Evolutionary conservation across 169 alveolate species (phyloP), one percentile per base, ranked within the genome.

Genomic region (Theileria luwenshuni): DNA sequence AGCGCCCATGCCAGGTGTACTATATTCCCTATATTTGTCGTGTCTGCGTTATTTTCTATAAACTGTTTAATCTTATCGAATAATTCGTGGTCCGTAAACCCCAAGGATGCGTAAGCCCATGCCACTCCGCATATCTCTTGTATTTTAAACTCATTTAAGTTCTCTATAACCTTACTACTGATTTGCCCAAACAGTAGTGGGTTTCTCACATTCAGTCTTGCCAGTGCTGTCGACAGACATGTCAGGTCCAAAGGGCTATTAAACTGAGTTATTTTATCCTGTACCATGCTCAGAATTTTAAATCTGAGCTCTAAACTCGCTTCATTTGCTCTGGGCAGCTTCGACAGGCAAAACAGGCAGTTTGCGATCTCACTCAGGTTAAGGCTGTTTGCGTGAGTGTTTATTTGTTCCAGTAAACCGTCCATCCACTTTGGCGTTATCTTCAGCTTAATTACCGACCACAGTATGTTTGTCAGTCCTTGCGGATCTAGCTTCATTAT

Each of bases 1-100:
- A 81, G 56, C 43, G 89, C 77, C 89, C 89, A 81, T 13, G 80
- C 73, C 62, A 76, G 74, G 61, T 69, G 86, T 8, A 76, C 59
- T 0, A 79, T 61, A 45, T 79, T 76, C 32, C 73, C 65, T 19
- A 79, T 56, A 42, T 28, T 54, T 19, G 67, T 32, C 17, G 49
- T 51, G 35, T 52, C 58, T 19, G 86, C 86, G 23, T 79, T 75
- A 25, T 45, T 45, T 47, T 79, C 86, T 35, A 79, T 75, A 17
- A 79, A 62, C 47, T 48, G 69, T 33, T 77, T 43, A 12, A 79
- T 70, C 19, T 52, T 41, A 35, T 54, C 61, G 52, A 79, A 71
- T 21, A 79, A 35, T 15, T 54, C 64, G 2, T 63, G 61, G 61
- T 81, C 89, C 15, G 72, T 81, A 63, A 81, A 72, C 1, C 85